phyloP scores from a whole-genome alignment of 768 basidiomycete genomes.

The Auricularia sp. region DNA sequence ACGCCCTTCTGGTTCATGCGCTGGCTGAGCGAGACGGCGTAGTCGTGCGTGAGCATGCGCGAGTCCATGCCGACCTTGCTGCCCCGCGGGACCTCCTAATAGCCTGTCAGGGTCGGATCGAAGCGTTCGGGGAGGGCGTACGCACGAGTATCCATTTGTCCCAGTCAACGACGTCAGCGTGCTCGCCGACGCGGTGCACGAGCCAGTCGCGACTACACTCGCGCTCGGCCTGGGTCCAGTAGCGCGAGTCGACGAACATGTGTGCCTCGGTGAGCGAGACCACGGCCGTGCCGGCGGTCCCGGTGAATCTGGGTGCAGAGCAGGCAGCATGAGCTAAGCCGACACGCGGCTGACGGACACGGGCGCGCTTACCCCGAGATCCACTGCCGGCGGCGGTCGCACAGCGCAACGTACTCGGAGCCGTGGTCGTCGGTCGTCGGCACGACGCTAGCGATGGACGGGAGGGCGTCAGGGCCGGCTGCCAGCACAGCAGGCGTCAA shows the following conservation, averaged over 20 bases:
- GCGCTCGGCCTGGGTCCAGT: constrained; percentile 68
- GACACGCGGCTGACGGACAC: neutral
- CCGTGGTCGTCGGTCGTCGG: constrained; percentile 77
- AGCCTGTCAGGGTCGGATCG: constrained; percentile 1
- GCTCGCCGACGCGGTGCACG: constrained; percentile 45
- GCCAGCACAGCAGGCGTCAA: neutral
- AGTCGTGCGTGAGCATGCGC: constrained; percentile 68
- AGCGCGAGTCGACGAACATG: constrained; percentile 70
- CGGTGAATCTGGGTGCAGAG: constrained; percentile 43
- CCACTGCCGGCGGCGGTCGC: constrained; percentile 70
- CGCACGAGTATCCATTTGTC: constrained; percentile 65
- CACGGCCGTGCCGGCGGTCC: constrained; percentile 63
- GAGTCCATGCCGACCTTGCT: constrained; percentile 74
- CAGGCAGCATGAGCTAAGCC: constrained; percentile 33
- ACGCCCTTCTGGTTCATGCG: constrained; percentile 45
- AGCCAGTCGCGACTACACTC: constrained; percentile 70
- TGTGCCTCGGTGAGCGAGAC: constrained; percentile 59
- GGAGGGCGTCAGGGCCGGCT: neutral
- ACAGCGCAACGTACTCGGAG: constrained; percentile 69
- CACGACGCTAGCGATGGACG: constrained; percentile 39
- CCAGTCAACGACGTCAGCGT: constrained; percentile 51
- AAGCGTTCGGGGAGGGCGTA: constrained; percentile 5
- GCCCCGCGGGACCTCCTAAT: constrained; percentile 27
- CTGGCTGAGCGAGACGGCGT: constrained; percentile 48
- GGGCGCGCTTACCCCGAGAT: constrained; percentile 56